A percentile compares a stretch with the other conserved stretches of the same genome.
Evolutionary conservation across 2,329 filamentous ascomycete species (phyloP).

Genomic region (Colletotrichum lupini): DNA sequence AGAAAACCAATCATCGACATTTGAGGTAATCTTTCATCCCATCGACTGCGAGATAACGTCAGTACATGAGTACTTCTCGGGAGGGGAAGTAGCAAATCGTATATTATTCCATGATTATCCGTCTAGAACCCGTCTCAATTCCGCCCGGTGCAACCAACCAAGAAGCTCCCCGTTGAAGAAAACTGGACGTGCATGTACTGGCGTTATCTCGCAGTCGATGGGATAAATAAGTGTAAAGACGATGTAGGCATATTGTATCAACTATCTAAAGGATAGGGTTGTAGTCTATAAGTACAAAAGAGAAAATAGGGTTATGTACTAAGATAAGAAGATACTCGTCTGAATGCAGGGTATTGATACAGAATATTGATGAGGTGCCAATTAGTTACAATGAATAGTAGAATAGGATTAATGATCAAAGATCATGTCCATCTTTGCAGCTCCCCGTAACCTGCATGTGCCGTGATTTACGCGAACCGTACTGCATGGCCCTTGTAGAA

Average conservation of each 20-base stretch:
- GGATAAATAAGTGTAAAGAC: background rate
- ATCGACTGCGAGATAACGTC: too few species aligned
- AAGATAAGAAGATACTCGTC: background rate
- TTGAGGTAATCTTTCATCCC: too few species aligned
- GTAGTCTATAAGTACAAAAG: background rate
- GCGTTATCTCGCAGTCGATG: too few species aligned
- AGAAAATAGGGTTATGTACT: background rate
- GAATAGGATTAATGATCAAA: background rate
- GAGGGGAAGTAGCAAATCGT: too few species aligned
- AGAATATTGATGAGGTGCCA: background rate
- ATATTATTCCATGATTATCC: too few species aligned
- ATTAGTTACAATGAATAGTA: background rate
- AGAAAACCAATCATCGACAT: too few species aligned
- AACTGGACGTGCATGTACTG: too few species aligned
- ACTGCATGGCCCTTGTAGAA: background rate
- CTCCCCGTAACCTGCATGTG: background rate
- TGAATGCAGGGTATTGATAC: background rate
- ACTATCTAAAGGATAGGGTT: background rate
- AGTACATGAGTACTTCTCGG: too few species aligned
- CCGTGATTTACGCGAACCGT: background rate
- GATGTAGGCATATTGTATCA: background rate
- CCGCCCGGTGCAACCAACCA: too few species aligned
- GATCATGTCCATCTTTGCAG: background rate
- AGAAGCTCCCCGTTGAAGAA: too few species aligned
- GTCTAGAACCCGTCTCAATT: too few species aligned